These are phyloP conservation scores for Vitis hybrid DNA, from an alignment of 177 flowering plant species.

Conservation along the genomic window DNA sequence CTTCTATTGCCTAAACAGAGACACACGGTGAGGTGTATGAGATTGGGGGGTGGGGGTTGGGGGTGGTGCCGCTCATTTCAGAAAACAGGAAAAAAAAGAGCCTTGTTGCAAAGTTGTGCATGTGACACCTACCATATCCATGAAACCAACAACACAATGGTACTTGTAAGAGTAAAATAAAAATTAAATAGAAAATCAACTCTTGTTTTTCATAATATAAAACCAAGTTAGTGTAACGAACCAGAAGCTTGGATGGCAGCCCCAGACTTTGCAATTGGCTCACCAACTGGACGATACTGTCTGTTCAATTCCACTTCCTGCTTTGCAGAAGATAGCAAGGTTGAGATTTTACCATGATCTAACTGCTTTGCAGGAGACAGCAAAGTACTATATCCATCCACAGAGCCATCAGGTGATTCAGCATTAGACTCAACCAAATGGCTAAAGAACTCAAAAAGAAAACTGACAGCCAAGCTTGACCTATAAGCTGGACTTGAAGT, in stretches of 20 bases:
- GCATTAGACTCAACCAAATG: slow-evolving; percentile 28
- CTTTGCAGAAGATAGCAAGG: slow-evolving; percentile 52
- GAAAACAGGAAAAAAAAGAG: too few species aligned
- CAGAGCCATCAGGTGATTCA: slow-evolving; percentile 13
- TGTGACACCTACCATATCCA: too few species aligned
- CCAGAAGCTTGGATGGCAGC: slow-evolving; percentile 92
- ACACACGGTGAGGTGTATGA: too few species aligned
- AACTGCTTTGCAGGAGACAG: slow-evolving; percentile 2
- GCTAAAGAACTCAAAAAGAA: slow-evolving; percentile 69
- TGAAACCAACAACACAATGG: too few species aligned
- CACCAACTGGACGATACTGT: slow-evolving; percentile 74
- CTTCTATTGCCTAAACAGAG: too few species aligned
- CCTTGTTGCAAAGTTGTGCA: too few species aligned
- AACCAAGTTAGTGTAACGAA: slow-evolving; percentile 25
- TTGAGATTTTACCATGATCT: slow-evolving; percentile 12
- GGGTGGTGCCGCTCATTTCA: too few species aligned
- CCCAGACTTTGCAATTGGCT: slow-evolving; percentile 60
- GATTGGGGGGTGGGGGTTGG: too few species aligned
- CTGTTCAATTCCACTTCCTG: slow-evolving; percentile 51
- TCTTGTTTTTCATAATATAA: too few species aligned
- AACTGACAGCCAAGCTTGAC: slow-evolving; percentile 76
- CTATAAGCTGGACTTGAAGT: slow-evolving; percentile 58
- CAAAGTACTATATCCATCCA: slow-evolving; percentile 17
- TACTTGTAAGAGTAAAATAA: neutral
- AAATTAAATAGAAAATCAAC: too few species aligned